Evolutionary conservation across 164 flowering plant genomes (phyloP), one percentile per base, ranked within the genome.

Genomic region (Chimonanthus praecox): DNA sequence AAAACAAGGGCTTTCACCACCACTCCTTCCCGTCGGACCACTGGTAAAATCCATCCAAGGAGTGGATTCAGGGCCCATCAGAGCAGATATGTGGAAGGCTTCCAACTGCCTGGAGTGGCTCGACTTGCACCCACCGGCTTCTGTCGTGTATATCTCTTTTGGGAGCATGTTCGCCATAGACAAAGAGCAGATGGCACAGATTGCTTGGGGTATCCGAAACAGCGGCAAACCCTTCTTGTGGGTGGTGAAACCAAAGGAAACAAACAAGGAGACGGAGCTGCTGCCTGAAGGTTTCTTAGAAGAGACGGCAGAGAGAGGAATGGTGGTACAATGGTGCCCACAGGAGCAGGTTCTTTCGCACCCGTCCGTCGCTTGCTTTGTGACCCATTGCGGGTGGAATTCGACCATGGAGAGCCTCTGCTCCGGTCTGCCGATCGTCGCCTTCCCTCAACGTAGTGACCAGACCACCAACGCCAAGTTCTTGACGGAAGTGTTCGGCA

Each of bases 351-450:
- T 92, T 2, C 68, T 92, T 45, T 74, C 77, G 4, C 97, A 92
- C 75, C 83, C 88, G 2, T 82, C 95, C 2, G 77, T 86, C 5
- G 85, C 88, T 0, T 88, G 90, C 66, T 89, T 89, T 68, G 64
- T 90, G 71, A 89, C 91, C 0, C 97, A 92, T 76, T 92, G 97
- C 62, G 97, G 95, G 0, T 92, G 97, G 97, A 90, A 90, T 78
- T 92, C 97, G 5, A 66, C 91, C 0, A 64, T 87, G 83, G 97
- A 92, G 81, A 78, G 84, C 3, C 67, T 89, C 9, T 16, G 85
- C 6, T 81, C 78, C 0, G 94, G 95, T 4, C 77, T 88, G 44
- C 92, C 92, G 7, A 82, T 90, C 49, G 75, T 87, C 50, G 82
- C 84, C 7, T 84, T 86, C 67, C 95, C 95, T 0, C 87, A 82